Percentiles rank a stretch among this genome's conserved stretches.
These are phyloP conservation scores for Dioscorea dumetorum DNA, from an alignment of 106 monocot species.

Conservation along the genomic window DNA sequence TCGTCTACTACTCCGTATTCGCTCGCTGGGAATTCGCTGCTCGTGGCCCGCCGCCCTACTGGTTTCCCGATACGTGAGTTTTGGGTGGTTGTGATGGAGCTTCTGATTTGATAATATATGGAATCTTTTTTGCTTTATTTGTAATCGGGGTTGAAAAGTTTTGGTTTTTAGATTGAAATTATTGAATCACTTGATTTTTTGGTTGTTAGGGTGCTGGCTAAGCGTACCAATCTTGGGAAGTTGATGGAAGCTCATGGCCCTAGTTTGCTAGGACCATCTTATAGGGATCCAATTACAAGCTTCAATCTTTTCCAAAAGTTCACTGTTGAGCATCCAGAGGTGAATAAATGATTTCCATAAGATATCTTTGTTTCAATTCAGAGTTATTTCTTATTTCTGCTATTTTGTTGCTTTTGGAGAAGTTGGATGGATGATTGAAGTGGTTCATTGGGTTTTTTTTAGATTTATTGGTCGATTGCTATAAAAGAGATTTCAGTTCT, in stretches of 20 bases:
- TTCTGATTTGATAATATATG: background rate
- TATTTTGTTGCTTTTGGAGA: background rate
- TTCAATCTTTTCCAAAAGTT: constrained; percentile 63
- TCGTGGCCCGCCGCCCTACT: constrained; percentile 76
- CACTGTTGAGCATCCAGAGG: constrained; percentile 61
- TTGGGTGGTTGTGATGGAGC: background rate
- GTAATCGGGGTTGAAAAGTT: background rate
- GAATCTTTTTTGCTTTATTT: background rate
- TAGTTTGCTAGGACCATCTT: constrained; percentile 60
- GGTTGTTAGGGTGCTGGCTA: constrained; percentile 32
- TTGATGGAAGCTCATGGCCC: constrained; percentile 69
- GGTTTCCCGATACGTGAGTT: constrained; percentile 79
- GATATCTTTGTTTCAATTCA: background rate
- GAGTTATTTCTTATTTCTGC: background rate
- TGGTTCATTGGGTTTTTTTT: constrained; percentile 3
- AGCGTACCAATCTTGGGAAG: constrained; percentile 65
- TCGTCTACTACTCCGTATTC: constrained; percentile 82
- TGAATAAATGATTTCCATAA: constrained; percentile 2
- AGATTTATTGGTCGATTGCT: constrained; percentile 87
- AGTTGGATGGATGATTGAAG: background rate
- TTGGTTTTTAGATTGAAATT: background rate
- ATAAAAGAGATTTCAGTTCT: constrained; percentile 62
- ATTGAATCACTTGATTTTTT: background rate
- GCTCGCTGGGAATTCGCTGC: constrained; percentile 42
- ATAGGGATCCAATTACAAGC: constrained; percentile 75